These are phyloP conservation scores for Ustilago xerochloae DNA, from an alignment of 1,284 basidiomycete genomes.

Conservation along the genomic window DNA sequence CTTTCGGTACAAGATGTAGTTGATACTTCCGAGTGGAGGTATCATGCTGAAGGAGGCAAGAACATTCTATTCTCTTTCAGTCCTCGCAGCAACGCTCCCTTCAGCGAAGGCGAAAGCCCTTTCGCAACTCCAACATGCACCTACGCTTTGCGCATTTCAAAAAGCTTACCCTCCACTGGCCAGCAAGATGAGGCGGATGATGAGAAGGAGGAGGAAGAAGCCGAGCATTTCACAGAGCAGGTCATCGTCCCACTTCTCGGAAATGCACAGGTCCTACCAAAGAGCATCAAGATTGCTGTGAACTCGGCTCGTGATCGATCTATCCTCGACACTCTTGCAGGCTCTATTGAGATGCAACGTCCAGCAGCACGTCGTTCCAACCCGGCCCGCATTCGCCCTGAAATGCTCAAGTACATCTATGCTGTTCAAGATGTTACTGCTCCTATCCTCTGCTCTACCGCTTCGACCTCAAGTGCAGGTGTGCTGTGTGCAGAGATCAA, in stretches of 20 bases:
- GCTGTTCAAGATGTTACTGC: constrained; percentile 46
- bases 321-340: constrained; percentile 37
- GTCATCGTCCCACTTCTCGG: constrained; percentile 38
- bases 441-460: not conserved
- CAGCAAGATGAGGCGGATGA: not conserved
- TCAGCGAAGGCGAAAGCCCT: constrained; percentile 4
- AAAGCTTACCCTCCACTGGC: not conserved
- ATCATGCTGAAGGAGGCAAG: constrained; percentile 51
- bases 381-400: constrained; percentile 30
- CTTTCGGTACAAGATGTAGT: constrained; percentile 24
- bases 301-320: constrained; percentile 7
- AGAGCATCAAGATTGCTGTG: constrained; percentile 20
- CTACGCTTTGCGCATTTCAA: constrained; percentile 35
- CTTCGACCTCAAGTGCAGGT: not conserved
- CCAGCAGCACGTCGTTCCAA: constrained; percentile 15
- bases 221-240: constrained; percentile 18
- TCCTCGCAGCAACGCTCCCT: not conserved
- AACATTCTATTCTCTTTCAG: constrained; percentile 45
- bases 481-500: constrained; percentile 50
- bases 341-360: constrained; percentile 33
- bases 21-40: constrained; percentile 39
- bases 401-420: constrained; percentile 24
- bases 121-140: constrained; percentile 14
- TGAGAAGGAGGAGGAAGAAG: constrained; percentile 20
- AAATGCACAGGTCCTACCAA: constrained; percentile 6